phyloP scores from a whole-genome alignment of 2,329 filamentous ascomycete species.

The Fulvia fulva region DNA sequence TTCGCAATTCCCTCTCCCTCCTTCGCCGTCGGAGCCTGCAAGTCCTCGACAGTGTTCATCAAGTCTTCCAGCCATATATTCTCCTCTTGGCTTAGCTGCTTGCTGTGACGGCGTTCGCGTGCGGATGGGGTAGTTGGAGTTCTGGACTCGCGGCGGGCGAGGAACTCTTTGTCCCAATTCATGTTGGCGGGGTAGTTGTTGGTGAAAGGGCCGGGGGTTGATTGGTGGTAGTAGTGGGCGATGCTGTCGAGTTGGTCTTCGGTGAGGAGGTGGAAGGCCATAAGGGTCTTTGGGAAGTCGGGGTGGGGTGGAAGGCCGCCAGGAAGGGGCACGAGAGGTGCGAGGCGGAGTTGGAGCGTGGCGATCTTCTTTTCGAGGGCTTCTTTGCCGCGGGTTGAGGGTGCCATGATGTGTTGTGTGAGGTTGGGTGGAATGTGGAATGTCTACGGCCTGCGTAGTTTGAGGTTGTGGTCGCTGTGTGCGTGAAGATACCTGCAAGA shows the following conservation, averaged over 20 bases:
- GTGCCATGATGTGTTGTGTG: conserved; percentile 25
- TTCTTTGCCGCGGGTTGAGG: conserved; percentile 29
- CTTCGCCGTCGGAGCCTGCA: conserved; percentile 31
- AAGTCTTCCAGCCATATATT: conserved; percentile 25
- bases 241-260: conserved; percentile 66
- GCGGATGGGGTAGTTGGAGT: conserved; percentile 4
- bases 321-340: conserved; percentile 56
- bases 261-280: conserved; percentile 71
- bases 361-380: conserved; percentile 57
- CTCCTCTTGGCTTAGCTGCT: conserved; percentile 20
- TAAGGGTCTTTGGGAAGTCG: conserved; percentile 61
- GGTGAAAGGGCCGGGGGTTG: conserved; percentile 53
- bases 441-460: conserved; percentile 20
- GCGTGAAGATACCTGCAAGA: background rate
- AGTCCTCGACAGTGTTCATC: conserved; percentile 33
- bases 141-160: conserved; percentile 22
- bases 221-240: conserved; percentile 70
- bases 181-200: conserved; percentile 65
- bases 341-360: conserved; percentile 62
- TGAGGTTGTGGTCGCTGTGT: background rate
- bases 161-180: conserved; percentile 51
- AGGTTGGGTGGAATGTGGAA: background rate
- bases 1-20: conserved; percentile 10
- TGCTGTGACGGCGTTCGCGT: conserved; percentile 10
- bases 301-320: conserved; percentile 59